A percentile compares a stretch with the other conserved stretches of the same genome.
These are phyloP conservation scores for Parietaria judaica DNA, from an alignment of 306 rosid genomes.

Conservation along the genomic window DNA sequence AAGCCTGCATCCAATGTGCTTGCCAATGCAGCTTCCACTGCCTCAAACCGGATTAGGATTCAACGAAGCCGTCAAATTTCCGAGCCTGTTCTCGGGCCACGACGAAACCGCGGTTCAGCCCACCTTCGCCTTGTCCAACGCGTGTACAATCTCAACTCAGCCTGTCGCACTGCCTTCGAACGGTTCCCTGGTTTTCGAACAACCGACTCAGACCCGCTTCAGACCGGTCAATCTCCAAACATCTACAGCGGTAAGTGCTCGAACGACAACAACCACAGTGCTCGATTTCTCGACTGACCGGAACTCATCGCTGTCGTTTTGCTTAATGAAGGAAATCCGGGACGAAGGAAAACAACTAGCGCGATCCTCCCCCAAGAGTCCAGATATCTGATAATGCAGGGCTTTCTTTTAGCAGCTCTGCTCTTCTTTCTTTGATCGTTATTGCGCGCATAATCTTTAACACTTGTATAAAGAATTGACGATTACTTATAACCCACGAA, in stretches of 20 bases:
- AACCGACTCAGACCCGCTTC: conserved; percentile 31
- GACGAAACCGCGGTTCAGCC: conserved; percentile 33
- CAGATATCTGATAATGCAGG: conserved; percentile 11
- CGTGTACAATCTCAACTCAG: conserved; percentile 38
- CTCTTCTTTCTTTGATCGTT: conserved; percentile 8
- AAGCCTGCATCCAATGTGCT: conserved; percentile 76
- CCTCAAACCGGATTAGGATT: conserved; percentile 43
- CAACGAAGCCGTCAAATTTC: conserved; percentile 41
- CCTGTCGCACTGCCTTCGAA: conserved; percentile 34
- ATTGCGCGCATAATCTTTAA: too few species aligned
- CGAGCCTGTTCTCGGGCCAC: conserved; percentile 27
- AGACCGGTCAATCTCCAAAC: conserved; percentile 25
- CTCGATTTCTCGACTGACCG: conserved; percentile 1
- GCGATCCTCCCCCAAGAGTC: conserved; percentile 21
- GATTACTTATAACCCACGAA: not conserved
- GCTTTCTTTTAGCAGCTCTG: conserved; percentile 10
- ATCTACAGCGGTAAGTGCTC: conserved; percentile 29
- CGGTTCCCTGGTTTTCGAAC: conserved; percentile 38
- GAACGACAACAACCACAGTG: not conserved
- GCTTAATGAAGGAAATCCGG: conserved; percentile 32
- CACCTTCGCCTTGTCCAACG: conserved; percentile 31
- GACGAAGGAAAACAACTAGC: conserved; percentile 26
- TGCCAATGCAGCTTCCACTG: conserved; percentile 46
- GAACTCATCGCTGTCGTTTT: conserved; percentile 19
- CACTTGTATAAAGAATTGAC: conserved; percentile 16